These are phyloP conservation scores for Crepidotus variabilis DNA, from an alignment of 768 basidiomycete species.

Conservation along the genomic window DNA sequence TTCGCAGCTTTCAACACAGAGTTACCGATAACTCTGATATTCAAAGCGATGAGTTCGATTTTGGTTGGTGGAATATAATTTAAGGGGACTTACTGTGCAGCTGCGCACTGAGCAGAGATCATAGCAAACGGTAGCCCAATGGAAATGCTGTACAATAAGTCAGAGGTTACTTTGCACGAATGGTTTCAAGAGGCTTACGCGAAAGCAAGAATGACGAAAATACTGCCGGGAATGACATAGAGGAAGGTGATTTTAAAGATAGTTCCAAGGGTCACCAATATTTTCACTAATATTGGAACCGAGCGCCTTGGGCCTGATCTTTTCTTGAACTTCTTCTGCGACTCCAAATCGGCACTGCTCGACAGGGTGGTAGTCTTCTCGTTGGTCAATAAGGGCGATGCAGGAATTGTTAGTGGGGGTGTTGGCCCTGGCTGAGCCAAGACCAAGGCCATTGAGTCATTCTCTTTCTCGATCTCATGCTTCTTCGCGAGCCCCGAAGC, in stretches of 20 bases:
- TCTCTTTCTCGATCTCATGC: neutral
- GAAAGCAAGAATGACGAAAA: neutral
- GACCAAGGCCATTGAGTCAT: neutral
- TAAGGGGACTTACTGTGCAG: neutral
- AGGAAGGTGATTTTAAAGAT: neutral
- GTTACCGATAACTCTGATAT: constrained; percentile 18
- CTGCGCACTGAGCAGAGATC: neutral
- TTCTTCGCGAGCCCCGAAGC: neutral
- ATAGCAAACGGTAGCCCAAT: neutral
- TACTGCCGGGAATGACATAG: neutral
- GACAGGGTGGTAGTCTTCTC: neutral
- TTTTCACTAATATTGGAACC: neutral
- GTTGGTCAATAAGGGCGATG: neutral
- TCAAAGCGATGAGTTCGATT: neutral
- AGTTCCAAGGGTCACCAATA: neutral
- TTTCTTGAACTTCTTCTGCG: neutral
- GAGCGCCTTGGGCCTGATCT: neutral
- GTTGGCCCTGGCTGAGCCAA: neutral
- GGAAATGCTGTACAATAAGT: neutral
- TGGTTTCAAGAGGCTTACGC: neutral
- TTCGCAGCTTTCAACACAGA: constrained; percentile 15
- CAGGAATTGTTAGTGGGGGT: neutral
- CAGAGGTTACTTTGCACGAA: neutral
- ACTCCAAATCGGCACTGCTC: neutral
- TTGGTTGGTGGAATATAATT: neutral